Conservation (phyloP, 495 filamentous ascomycete genomes). For the Schizothecium vesticola region DNA sequence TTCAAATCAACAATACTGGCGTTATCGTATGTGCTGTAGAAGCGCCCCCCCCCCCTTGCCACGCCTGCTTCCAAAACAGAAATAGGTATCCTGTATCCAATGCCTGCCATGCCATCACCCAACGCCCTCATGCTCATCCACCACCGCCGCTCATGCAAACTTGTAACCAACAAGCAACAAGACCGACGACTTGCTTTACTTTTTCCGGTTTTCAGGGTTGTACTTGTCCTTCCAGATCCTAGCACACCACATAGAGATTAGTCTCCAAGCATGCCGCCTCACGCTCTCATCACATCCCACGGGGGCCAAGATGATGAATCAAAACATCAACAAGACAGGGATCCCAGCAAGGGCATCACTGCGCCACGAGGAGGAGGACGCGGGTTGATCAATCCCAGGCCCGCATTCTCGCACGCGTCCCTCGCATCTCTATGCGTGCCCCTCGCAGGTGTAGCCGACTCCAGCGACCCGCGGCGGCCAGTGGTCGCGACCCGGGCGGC, state of each 20-base stretch:
- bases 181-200: slow-evolving; percentile 17
- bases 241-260: slow-evolving; percentile 2
- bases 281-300: neutral
- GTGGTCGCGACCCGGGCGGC: neutral
- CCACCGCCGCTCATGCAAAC: neutral
- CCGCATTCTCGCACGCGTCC: neutral
- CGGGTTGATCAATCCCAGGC: neutral
- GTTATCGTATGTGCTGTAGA: neutral
- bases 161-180: neutral
- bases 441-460: neutral
- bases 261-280: neutral
- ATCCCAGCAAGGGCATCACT: neutral
- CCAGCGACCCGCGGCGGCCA: slow-evolving; percentile 1
- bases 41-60: neutral
- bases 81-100: neutral
- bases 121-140: neutral
- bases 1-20: neutral
- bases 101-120: neutral
- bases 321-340: neutral
- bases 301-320: neutral
- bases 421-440: neutral
- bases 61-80: neutral
- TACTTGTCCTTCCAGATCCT: slow-evolving; percentile 99
- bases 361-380: neutral
- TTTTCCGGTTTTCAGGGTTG: slow-evolving; percentile 54